These are phyloP conservation scores for Lichtheimia ornata DNA, from an alignment of 371 early-diverging fungal genomes.

Conservation along the genomic window DNA sequence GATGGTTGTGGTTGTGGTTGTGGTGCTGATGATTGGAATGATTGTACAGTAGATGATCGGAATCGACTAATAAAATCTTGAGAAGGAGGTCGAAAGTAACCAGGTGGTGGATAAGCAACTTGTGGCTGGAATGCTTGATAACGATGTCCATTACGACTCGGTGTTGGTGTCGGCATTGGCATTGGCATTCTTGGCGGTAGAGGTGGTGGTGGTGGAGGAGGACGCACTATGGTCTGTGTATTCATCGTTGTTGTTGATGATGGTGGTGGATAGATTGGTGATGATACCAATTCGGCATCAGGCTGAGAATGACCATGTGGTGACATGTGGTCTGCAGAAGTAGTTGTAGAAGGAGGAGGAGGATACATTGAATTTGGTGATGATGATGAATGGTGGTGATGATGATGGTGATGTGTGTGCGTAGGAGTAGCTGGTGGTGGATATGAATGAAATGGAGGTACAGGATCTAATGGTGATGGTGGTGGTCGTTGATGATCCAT, in stretches of 20 bases:
- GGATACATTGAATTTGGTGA: too few relatives aligned
- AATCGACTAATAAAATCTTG: constrained; percentile 18
- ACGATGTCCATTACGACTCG: not conserved
- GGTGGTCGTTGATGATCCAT: constrained; percentile 1
- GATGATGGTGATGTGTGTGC: too few relatives aligned
- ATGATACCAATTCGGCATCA: not conserved
- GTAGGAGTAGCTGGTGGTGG: too few relatives aligned
- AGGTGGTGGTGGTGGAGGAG: not conserved
- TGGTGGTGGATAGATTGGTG: not conserved
- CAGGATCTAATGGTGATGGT: not conserved
- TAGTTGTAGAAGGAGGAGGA: too few relatives aligned
- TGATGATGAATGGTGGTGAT: too few relatives aligned
- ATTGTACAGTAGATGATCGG: constrained; percentile 16
- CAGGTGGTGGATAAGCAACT: constrained; percentile 17
- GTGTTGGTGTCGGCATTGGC: not conserved
- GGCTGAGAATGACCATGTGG: not conserved
- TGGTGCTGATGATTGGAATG: constrained; percentile 6
- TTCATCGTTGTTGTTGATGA: not conserved
- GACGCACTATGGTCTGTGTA: not conserved
- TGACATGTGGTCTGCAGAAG: not conserved
- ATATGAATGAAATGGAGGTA: too few relatives aligned
- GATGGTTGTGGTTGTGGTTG: not conserved
- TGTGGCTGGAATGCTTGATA: constrained; percentile 2
- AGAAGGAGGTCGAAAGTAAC: constrained; percentile 13
- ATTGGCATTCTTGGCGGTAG: not conserved